Conservation (phyloP, 495 filamentous ascomycete genomes). For the Stereocaulon alpinum region DNA sequence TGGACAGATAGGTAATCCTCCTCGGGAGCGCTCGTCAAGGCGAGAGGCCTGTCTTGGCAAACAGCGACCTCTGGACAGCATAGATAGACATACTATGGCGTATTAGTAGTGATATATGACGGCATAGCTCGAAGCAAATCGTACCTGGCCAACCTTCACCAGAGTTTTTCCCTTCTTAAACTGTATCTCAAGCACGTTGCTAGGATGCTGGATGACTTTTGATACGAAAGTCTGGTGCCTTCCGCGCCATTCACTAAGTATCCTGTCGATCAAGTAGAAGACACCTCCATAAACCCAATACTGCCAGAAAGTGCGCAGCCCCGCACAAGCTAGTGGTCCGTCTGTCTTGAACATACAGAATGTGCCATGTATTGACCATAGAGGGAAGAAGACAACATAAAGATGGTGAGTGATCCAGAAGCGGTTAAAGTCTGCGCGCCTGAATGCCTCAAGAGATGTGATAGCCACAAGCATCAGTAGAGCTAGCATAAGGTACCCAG, state of each 20-base stretch:
- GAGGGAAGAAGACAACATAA: conserved; percentile 69
- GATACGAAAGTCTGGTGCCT: conserved; percentile 68
- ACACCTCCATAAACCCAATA: conserved; percentile 71
- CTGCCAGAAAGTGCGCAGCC: conserved; percentile 68
- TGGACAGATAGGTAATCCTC: conserved; percentile 78
- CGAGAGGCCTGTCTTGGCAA: conserved; percentile 74
- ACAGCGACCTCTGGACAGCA: conserved; percentile 72
- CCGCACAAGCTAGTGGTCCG: conserved; percentile 56
- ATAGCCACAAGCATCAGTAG: conserved; percentile 55
- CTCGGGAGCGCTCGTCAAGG: conserved; percentile 67
- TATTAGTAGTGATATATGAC: neutral
- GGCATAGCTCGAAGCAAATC: neutral
- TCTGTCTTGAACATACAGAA: conserved; percentile 78
- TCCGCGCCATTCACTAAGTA: conserved; percentile 60
- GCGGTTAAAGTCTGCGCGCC: conserved; percentile 62
- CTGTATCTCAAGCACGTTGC: conserved; percentile 74
- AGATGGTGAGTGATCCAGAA: conserved; percentile 77
- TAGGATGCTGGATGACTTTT: conserved; percentile 74
- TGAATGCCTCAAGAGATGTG: conserved; percentile 58
- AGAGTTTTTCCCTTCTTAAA: conserved; percentile 74
- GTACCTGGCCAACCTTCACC: conserved; percentile 60
- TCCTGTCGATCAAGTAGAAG: conserved; percentile 58
- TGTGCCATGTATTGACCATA: conserved; percentile 71
- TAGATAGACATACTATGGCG: conserved; percentile 58
- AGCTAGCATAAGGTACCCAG: conserved; percentile 66